Evolutionary conservation across 208 protist genomes (phyloP).

Genomic region (Trypanosoma brucei): DNA sequence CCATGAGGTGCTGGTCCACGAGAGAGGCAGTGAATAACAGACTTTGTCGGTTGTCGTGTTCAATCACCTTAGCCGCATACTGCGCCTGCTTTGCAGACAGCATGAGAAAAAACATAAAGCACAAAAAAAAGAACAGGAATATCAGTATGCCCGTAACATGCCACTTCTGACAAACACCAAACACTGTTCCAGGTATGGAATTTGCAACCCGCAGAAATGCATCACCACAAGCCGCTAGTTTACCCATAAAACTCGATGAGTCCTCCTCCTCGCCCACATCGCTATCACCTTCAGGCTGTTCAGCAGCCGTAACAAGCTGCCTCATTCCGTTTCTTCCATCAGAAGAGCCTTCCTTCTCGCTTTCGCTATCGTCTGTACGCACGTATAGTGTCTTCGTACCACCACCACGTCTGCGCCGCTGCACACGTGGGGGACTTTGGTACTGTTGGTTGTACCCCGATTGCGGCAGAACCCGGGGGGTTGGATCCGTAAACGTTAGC

Average conservation of each 20-base stretch:
- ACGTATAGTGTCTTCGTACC: constrained; percentile 32
- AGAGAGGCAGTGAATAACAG: constrained; percentile 44
- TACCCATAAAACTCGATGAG: not conserved
- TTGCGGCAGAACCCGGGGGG: not conserved
- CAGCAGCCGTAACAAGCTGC: not conserved
- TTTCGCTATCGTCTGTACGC: constrained; percentile 6
- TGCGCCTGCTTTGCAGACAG: constrained; percentile 25
- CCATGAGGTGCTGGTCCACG: constrained; percentile 22
- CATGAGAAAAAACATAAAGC: constrained; percentile 45
- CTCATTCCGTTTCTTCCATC: constrained; percentile 3
- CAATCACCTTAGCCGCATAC: constrained; percentile 26
- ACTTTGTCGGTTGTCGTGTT: constrained; percentile 40
- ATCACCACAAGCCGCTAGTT: not conserved
- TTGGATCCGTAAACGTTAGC: not conserved
- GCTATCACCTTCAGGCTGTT: too few species aligned
- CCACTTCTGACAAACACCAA: not conserved
- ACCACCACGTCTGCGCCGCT: constrained; percentile 22
- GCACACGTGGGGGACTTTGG: constrained; percentile 1
- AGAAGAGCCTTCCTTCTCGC: not conserved
- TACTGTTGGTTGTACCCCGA: not conserved
- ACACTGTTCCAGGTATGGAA: not conserved
- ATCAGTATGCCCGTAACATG: constrained; percentile 23
- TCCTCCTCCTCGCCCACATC: too few species aligned
- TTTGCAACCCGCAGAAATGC: not conserved
- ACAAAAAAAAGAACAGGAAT: constrained; percentile 58